Evolutionary conservation across 441 rosid genomes (phyloP).

Genomic region (Populus hybrid): DNA sequence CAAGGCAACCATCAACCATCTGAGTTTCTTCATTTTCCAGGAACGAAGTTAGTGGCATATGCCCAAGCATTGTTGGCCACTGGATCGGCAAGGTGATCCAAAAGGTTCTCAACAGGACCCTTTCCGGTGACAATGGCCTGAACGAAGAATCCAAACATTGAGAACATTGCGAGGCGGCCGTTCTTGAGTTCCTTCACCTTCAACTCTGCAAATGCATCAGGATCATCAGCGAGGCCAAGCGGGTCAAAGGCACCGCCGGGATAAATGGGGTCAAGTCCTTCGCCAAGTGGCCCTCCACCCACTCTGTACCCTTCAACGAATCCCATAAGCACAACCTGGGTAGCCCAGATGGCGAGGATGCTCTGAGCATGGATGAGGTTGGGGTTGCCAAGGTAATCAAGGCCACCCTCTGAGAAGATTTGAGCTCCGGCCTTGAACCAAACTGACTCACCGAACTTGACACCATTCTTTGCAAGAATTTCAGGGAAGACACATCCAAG

Average conservation of each 20-base stretch:
- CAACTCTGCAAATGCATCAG: conserved; percentile 82
- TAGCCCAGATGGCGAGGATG: conserved; percentile 87
- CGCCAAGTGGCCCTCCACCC: conserved; percentile 89
- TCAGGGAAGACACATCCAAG: conserved; percentile 88
- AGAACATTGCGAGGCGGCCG: conserved; percentile 86
- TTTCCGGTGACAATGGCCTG: conserved; percentile 92
- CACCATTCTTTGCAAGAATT: conserved; percentile 72
- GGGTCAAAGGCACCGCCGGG: conserved; percentile 97
- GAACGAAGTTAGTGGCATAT: conserved; percentile 89
- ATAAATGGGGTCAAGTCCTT: conserved; percentile 84
- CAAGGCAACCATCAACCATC: not conserved
- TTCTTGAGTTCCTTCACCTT: conserved; percentile 91
- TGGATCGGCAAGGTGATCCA: conserved; percentile 80
- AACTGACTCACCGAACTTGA: conserved; percentile 81
- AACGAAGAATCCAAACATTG: conserved; percentile 91
- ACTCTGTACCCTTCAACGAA: conserved; percentile 83
- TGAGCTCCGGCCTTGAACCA: conserved; percentile 96
- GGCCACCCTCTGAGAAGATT: conserved; percentile 87
- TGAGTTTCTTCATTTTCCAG: conserved; percentile 55
- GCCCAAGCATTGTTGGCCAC: conserved; percentile 91
- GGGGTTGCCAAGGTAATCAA: conserved; percentile 88
- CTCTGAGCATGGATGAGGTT: conserved; percentile 89
- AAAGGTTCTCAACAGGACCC: conserved; percentile 85
- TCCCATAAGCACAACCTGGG: conserved; percentile 89
- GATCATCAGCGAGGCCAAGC: conserved; percentile 79